Evolutionary conservation across 306 rosid genomes (phyloP), one percentile per base, ranked within the genome.

Genomic region (Mimosa bimucronata): DNA sequence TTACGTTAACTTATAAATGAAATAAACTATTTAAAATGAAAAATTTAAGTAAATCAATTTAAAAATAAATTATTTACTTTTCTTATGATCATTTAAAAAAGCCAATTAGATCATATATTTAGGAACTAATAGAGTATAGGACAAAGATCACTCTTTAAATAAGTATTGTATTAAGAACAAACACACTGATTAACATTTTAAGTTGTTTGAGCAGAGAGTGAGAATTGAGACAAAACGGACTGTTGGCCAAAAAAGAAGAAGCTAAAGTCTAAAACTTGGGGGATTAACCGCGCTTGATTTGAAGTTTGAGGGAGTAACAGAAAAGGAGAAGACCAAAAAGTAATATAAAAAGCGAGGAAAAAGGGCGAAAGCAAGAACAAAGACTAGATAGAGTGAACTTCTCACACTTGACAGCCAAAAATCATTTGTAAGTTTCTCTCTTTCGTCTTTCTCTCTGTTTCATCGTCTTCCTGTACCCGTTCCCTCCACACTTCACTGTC

Each of bases 361-460:
- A 78, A 52, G 67, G 30, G 68, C 16, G 31, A 70, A 76, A 75
- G 73, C 41, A 66, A 44, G 52, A 70, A 82, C 28, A 71, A 71
- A 44, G 75, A 26, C 61, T 4, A 2, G 16, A 69, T 14, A 34
- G 46, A 37, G 38, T 14, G 26, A 34, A 5, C 66, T 48, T 25
- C 65, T 64, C 69, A 29, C 41, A 64, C 42, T 64, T 40, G 50
- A 48, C 3, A 9, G 67, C 37, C 75, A 79, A 78, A 85, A 77
- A 77, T 73, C 38, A 76, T 55, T 40, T 71, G 14, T 40, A 0
- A 23, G 34, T n/a, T 70, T 21, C 67, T 62, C 70, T 69, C 48
- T 38, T 72, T 28, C 81, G 67, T 80, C 79, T 23, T 1, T 70
- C 76, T 80, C 87, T 64, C 77, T 86, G 50, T 86, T 57, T 66